phyloP scores from a whole-genome alignment of 768 basidiomycete genomes.

The Leccinum variicolor region DNA sequence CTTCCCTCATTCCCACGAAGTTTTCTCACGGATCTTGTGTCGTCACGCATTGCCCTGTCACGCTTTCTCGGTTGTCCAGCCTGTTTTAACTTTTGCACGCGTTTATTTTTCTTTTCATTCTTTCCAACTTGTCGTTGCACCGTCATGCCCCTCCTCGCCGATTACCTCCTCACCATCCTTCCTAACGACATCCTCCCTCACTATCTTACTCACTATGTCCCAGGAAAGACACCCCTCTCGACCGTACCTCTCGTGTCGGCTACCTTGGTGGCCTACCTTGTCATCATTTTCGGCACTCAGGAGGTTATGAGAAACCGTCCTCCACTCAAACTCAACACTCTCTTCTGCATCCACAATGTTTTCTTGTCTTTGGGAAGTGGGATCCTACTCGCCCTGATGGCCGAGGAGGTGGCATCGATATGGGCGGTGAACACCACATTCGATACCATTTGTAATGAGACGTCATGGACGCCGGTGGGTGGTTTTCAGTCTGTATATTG shows the following conservation, averaged over 20 bases:
- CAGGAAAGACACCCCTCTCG: slow-evolving; percentile 56
- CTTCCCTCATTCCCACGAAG: too few relatives aligned
- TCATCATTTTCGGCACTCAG: slow-evolving; percentile 81
- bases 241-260: slow-evolving; percentile 63
- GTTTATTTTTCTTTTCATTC: slow-evolving; percentile 9
- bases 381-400: slow-evolving; percentile 83
- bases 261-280: slow-evolving; percentile 77
- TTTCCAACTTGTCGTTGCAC: slow-evolving; percentile 26
- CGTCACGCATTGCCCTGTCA: slow-evolving; percentile 25
- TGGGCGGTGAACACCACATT: slow-evolving; percentile 68
- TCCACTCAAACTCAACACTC: slow-evolving; percentile 70
- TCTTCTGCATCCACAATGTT: slow-evolving; percentile 91
- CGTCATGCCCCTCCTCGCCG: slow-evolving; percentile 71
- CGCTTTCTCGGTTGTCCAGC: slow-evolving; percentile 19
- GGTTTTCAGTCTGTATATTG: neutral
- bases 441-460: slow-evolving; percentile 69
- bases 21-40: neutral
- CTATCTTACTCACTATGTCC: slow-evolving; percentile 47
- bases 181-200: slow-evolving; percentile 43
- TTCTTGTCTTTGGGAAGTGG: slow-evolving; percentile 81
- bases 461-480: slow-evolving; percentile 87
- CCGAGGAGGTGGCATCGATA: slow-evolving; percentile 88
- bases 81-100: slow-evolving; percentile 23
- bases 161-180: slow-evolving; percentile 58
- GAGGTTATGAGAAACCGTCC: slow-evolving; percentile 77